Evolutionary conservation across 345 rosid species (phyloP), one percentile per base, ranked within the genome.

Genomic region (Reutealis trisperma): DNA sequence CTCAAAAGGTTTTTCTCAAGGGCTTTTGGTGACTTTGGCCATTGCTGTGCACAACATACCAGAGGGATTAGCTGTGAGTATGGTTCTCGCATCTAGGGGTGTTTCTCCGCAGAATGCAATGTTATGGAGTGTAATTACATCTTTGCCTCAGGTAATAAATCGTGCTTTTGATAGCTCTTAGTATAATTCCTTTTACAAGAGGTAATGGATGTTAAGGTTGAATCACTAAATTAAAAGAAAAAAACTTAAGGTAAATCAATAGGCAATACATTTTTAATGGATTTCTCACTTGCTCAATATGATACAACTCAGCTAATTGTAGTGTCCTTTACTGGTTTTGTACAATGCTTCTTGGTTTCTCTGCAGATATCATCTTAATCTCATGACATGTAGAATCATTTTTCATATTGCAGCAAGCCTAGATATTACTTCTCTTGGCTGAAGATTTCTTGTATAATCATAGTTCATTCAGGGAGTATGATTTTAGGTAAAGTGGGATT

Each of bases 91-190:
- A 57, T 96, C 99, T 74, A 89, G 97, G 76, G 99, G 99, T 72
- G 98, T 96, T 78, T 96, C 99, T 80, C 98, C 98, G 4, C 98
- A 94, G 72, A 96, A 96, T 85, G 99, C 98, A 61, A 96, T 96
- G 99, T 81, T 96, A 69, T 96, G 99, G 98, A 96, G 99, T 84
- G 84, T 96, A 73, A 91, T 94, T 78, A 96, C 99, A 69, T 96
- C 99, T 75, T 87, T 96, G 78, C 99, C 99, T 67, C 99, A 96
- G 98, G 98, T 96, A 77, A 47, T 41, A 13, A 63, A 75, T 55
- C 19, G 8, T 71, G 21, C 51, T 57, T 60, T 30, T n/a, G 47
- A 45, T 58, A 68, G 7, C 25, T 21, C 13, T 6, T 9, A 8
- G 55, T 27, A 8, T 10, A 49, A 54, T 32, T 67, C 45, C 67